Conservation (phyloP, 1,284 basidiomycete genomes). For the Lentinula novae-zelandiae region DNA sequence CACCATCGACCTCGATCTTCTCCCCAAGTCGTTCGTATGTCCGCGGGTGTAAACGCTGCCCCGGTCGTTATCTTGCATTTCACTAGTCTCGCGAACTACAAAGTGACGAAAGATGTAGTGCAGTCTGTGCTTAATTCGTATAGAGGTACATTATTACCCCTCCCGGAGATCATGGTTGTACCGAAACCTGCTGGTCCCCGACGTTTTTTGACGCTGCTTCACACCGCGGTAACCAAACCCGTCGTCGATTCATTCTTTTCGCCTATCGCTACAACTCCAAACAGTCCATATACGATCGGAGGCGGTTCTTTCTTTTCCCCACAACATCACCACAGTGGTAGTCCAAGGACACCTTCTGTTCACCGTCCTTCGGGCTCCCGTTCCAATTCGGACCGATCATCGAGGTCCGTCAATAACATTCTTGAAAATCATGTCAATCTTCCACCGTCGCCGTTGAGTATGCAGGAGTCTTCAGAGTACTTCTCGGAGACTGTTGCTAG, state of each 20-base stretch:
- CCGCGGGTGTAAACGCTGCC: conserved; percentile 13
- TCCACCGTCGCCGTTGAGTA: conserved; percentile 64
- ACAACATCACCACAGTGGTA: conserved; percentile 19
- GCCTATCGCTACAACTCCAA: conserved; percentile 90
- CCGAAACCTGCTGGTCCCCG: conserved; percentile 94
- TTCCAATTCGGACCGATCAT: conserved; percentile 55
- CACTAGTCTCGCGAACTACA: conserved; percentile 86
- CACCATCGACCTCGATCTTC: conserved; percentile 76
- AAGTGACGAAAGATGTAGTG: conserved; percentile 81
- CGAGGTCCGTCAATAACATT: conserved; percentile 48
- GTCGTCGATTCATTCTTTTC: conserved; percentile 85
- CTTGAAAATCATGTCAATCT: conserved; percentile 32
- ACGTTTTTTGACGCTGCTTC: conserved; percentile 83
- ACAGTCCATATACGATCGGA: conserved; percentile 56
- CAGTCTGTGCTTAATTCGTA: conserved; percentile 60
- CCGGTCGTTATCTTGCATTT: conserved; percentile 80
- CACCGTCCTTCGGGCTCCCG: conserved; percentile 49
- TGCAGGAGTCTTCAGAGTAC: conserved; percentile 81
- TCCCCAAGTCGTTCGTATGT: conserved; percentile 62
- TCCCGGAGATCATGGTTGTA: conserved; percentile 88
- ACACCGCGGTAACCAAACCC: conserved; percentile 83
- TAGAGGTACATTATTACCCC: conserved; percentile 31
- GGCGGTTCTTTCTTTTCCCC: conserved; percentile 40
- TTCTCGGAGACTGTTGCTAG: conserved; percentile 76
- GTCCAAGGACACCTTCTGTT: conserved; percentile 32